These are phyloP conservation scores for Paratinospora sagittata DNA, from an alignment of 164 flowering plant species.

Conservation along the genomic window DNA sequence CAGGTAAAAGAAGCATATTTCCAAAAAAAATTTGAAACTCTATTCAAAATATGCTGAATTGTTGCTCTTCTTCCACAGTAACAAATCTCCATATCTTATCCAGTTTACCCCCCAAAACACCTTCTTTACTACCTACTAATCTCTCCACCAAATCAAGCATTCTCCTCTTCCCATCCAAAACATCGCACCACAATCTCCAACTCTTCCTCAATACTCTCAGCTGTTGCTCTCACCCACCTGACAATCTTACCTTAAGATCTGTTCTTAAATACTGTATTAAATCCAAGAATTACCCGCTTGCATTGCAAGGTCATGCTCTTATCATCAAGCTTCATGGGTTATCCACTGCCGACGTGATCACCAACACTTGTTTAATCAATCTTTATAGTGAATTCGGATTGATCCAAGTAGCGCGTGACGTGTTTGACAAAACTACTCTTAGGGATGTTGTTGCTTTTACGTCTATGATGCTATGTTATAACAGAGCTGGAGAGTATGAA, in stretches of 20 bases:
- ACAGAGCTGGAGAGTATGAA: conserved; percentile 14
- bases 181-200: too few relatives aligned
- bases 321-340: conserved; percentile 16
- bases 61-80: too few relatives aligned
- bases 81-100: too few relatives aligned
- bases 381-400: conserved; percentile 15
- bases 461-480: conserved; percentile 24
- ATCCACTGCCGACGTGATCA: conserved; percentile 16
- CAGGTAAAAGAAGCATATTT: background rate
- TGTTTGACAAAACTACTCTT: conserved; percentile 17
- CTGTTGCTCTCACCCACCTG: conserved; percentile 7
- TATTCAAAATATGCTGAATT: too few relatives aligned
- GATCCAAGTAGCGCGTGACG: conserved; percentile 7
- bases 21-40: too few relatives aligned
- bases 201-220: too few relatives aligned
- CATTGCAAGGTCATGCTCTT: conserved; percentile 21
- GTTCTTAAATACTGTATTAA: conserved; percentile 17
- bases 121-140: too few relatives aligned
- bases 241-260: conserved; percentile 20
- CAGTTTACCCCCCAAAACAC: too few relatives aligned
- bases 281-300: conserved; percentile 9
- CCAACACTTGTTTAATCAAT: conserved; percentile 18
- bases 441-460: conserved; percentile 22
- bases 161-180: too few relatives aligned
- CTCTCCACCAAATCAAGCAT: too few relatives aligned